These are phyloP conservation scores for Zymoseptoria crescenta DNA, from an alignment of 2,329 filamentous ascomycete genomes.

Conservation along the genomic window DNA sequence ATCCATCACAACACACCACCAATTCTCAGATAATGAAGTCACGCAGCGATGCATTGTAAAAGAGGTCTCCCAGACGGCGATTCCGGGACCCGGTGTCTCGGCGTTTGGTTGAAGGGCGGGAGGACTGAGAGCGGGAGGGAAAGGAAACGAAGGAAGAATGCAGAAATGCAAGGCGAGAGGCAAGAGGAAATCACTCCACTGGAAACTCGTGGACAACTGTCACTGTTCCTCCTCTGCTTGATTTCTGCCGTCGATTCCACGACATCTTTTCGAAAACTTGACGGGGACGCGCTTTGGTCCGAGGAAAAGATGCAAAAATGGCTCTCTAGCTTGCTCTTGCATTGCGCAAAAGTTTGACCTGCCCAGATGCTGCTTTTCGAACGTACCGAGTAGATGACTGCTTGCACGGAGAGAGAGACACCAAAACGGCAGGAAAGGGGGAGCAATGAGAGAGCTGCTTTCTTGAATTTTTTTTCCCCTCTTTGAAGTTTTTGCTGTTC, in stretches of 20 bases:
- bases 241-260: background rate
- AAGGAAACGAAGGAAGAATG: background rate
- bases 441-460: background rate
- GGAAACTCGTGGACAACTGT: background rate
- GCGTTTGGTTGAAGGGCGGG: constrained; percentile 7
- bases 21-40: constrained; percentile 30
- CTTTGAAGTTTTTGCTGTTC: background rate
- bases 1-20: background rate
- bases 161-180: background rate
- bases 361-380: background rate
- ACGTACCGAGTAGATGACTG: background rate
- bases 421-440: background rate
- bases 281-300: constrained; percentile 8
- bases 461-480: background rate
- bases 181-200: background rate
- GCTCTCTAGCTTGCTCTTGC: constrained; percentile 2
- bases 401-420: background rate
- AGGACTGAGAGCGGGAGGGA: background rate
- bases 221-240: background rate
- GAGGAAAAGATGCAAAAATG: constrained; percentile 3
- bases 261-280: background rate
- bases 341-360: no score
- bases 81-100: constrained; percentile 23
- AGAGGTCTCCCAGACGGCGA: constrained; percentile 19
- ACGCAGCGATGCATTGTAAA: constrained; percentile 28